Evolutionary conservation across 163 green algal species (phyloP).

Genomic region (Volvox carteri): DNA sequence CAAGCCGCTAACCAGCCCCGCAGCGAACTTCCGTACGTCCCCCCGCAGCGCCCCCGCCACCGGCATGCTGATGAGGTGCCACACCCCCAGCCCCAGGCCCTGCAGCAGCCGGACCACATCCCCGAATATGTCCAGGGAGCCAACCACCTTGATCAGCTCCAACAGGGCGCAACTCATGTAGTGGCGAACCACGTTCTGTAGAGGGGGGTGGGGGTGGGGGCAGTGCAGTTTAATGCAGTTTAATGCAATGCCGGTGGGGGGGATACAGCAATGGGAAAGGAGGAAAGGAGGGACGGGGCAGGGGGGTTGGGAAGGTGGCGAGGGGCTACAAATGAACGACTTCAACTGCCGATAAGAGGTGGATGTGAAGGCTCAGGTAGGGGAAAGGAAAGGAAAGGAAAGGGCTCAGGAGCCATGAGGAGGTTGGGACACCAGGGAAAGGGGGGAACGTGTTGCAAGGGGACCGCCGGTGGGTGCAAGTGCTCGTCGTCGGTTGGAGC

Average conservation of each 20-base stretch:
- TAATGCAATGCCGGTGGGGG: too few species aligned
- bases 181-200: conserved; percentile 67
- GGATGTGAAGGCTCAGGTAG: too few species aligned
- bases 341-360: too few species aligned
- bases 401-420: too few species aligned
- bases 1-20: conserved; percentile 70
- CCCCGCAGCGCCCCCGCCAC: conserved; percentile 61
- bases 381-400: too few species aligned
- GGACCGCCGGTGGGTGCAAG: too few species aligned
- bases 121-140: conserved; percentile 85
- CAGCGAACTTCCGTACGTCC: conserved; percentile 16
- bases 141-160: conserved; percentile 85
- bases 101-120: conserved; percentile 83
- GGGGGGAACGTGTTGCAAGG: too few species aligned
- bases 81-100: conserved; percentile 85
- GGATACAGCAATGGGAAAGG: too few species aligned
- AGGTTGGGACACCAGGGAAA: too few species aligned
- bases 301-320: neutral
- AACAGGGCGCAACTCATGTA: conserved; percentile 80
- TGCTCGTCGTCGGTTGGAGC: too few species aligned
- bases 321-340: too few species aligned
- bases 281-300: neutral
- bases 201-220: neutral
- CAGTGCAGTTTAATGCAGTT: too few species aligned
- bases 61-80: conserved; percentile 85